A percentile compares a stretch with the other conserved stretches of the same genome.
phyloP scores from a whole-genome alignment of 331 rosid genomes.

The Telfairia occidentalis region DNA sequence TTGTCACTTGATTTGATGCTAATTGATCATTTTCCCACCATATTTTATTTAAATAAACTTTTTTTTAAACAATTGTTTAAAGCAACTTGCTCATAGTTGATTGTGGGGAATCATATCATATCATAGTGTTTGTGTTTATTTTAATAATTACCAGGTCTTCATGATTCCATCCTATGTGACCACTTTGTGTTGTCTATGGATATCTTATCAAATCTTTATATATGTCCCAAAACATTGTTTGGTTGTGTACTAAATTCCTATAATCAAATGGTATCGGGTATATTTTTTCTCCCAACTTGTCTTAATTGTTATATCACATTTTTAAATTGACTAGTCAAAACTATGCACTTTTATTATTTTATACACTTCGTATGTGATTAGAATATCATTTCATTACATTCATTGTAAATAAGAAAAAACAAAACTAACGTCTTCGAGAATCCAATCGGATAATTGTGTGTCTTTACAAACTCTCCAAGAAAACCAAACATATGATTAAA shows the following conservation, averaged over 20 bases:
- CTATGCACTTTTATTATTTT: neutral
- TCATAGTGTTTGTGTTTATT: neutral
- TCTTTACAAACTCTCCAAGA: neutral
- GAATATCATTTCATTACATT: neutral
- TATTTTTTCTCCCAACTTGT: neutral
- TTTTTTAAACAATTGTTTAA: neutral
- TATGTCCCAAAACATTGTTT: neutral
- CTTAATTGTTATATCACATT: neutral
- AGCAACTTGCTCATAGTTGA: neutral
- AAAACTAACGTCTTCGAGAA: neutral
- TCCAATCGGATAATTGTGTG: neutral
- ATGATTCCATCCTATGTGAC: slow-evolving; percentile 8
- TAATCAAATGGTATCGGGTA: neutral
- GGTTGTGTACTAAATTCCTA: neutral
- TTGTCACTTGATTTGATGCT: slow-evolving; percentile 3
- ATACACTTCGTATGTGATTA: neutral
- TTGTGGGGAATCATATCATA: neutral
- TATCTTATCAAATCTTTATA: neutral
- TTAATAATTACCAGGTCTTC: neutral
- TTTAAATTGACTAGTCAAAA: neutral
- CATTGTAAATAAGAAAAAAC: neutral
- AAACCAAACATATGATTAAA: neutral
- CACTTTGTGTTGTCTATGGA: neutral
- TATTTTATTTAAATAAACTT: neutral
- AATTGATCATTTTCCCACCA: neutral